A percentile compares a stretch with the other conserved stretches of the same genome.
Evolutionary conservation across 352 stramenopile species (phyloP).

Genomic region (Pythium plurisporium): DNA sequence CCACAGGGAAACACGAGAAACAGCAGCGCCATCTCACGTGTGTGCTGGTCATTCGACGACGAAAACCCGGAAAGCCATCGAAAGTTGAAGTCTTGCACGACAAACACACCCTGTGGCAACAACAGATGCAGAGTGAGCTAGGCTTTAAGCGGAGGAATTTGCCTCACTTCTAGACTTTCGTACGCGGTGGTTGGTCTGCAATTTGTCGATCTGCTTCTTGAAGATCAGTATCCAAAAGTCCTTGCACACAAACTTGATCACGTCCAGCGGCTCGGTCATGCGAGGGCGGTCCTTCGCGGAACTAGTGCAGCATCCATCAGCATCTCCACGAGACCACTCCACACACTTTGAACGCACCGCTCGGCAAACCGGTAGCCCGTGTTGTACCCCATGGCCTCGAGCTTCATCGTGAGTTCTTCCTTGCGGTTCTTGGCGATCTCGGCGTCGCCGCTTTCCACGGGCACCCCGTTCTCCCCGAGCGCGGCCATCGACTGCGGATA

Average conservation of each 20-base stretch:
- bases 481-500: conserved; percentile 42
- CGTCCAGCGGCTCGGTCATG: conserved; percentile 89
- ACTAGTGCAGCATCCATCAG: conserved; percentile 1
- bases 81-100: conserved; percentile 95
- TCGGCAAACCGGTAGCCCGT: conserved; percentile 84
- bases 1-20: conserved; percentile 95
- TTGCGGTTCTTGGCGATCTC: conserved; percentile 55
- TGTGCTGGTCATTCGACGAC: conserved; percentile 67
- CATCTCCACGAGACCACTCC: too few species aligned
- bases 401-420: conserved; percentile 74
- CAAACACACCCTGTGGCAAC: conserved; percentile 74
- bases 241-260: conserved; percentile 98
- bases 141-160: neutral
- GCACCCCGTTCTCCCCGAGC: conserved; percentile 19
- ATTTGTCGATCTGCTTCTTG: conserved; percentile 97
- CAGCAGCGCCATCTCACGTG: conserved; percentile 89
- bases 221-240: conserved; percentile 98
- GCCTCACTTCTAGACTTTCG: conserved; percentile 1
- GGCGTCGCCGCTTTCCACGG: conserved; percentile 29
- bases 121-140: neutral
- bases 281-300: conserved; percentile 66
- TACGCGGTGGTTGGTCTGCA: conserved; percentile 96
- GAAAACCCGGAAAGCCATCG: conserved; percentile 89
- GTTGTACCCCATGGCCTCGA: conserved; percentile 86
- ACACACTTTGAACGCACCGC: conserved; percentile 38